phyloP scores from a whole-genome alignment of 371 early-diverging fungal genomes.

The Blyttiomyces sp. region DNA sequence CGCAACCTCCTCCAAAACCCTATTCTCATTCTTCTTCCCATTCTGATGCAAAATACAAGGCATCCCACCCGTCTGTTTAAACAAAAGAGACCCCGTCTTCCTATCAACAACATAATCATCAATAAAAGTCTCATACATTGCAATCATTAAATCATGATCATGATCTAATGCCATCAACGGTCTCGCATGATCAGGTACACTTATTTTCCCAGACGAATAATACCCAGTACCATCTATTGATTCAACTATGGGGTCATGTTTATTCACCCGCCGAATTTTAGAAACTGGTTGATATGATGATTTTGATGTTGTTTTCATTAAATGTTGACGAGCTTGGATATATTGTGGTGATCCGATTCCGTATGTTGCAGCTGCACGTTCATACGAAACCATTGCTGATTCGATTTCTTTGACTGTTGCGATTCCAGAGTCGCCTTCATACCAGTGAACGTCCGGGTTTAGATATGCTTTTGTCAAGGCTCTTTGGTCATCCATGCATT shows the following conservation, averaged over 20 bases:
- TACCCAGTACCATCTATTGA: neutral
- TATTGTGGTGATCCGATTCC: neutral
- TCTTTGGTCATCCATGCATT: conserved; percentile 42
- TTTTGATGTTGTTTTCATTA: neutral
- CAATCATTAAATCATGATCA: conserved; percentile 21
- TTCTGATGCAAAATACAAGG: conserved; percentile 36
- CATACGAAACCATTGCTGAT: neutral
- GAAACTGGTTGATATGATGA: too few relatives aligned
- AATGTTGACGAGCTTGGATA: neutral
- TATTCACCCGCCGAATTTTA: too few relatives aligned
- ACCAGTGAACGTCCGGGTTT: conserved; percentile 13
- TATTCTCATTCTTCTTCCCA: conserved; percentile 23
- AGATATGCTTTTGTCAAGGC: conserved; percentile 24
- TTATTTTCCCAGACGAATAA: neutral
- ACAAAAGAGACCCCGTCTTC: neutral
- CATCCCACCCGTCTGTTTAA: conserved; percentile 7
- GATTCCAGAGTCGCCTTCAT: neutral
- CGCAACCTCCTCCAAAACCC: conserved; percentile 26
- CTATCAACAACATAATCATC: conserved; percentile 3
- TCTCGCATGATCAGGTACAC: neutral
- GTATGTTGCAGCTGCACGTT: neutral
- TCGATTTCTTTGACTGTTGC: neutral
- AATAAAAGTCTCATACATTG: conserved; percentile 11
- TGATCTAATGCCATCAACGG: conserved; percentile 25
- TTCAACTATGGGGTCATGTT: neutral